These are phyloP conservation scores for Pythium aphanidermatum DNA, from an alignment of 352 stramenopile species.

Conservation along the genomic window DNA sequence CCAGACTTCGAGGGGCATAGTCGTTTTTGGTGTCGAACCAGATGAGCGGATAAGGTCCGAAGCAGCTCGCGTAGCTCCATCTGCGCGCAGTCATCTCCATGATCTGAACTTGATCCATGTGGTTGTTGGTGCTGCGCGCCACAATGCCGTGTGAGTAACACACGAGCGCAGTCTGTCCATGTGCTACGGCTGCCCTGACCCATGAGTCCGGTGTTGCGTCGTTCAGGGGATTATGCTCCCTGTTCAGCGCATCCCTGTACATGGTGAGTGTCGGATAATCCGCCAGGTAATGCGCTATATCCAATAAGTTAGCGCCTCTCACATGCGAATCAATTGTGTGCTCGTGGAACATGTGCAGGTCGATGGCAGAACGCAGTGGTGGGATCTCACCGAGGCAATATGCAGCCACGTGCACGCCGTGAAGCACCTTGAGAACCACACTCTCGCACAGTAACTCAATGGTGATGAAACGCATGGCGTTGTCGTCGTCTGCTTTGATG, in stretches of 20 bases:
- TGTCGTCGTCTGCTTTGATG: too few species aligned
- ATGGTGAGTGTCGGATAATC: conserved; percentile 1
- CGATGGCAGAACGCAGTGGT: conserved; percentile 7
- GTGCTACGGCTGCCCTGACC: neutral
- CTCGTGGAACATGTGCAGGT: conserved; percentile 28
- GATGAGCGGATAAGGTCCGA: conserved; percentile 13
- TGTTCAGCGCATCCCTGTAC: conserved; percentile 13
- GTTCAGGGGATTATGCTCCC: neutral
- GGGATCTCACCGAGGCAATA: conserved; percentile 12
- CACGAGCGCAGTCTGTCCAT: neutral
- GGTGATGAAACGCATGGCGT: too few species aligned
- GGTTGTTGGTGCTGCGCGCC: conserved; percentile 8
- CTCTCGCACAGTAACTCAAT: conserved; percentile 10
- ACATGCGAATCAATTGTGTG: conserved; percentile 6
- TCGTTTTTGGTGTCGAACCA: conserved; percentile 28
- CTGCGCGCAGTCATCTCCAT: conserved; percentile 19
- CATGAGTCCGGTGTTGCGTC: neutral
- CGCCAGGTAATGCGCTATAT: neutral
- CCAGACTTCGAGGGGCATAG: conserved; percentile 23
- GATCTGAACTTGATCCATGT: neutral
- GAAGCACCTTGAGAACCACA: conserved; percentile 5
- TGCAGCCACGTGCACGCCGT: conserved; percentile 4
- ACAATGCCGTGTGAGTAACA: conserved; percentile 15
- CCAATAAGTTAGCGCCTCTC: conserved; percentile 5
- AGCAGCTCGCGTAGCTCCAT: conserved; percentile 19